Evolutionary conservation across 139 green algal species (phyloP).

Genomic region (Yamagishiella unicocca): DNA sequence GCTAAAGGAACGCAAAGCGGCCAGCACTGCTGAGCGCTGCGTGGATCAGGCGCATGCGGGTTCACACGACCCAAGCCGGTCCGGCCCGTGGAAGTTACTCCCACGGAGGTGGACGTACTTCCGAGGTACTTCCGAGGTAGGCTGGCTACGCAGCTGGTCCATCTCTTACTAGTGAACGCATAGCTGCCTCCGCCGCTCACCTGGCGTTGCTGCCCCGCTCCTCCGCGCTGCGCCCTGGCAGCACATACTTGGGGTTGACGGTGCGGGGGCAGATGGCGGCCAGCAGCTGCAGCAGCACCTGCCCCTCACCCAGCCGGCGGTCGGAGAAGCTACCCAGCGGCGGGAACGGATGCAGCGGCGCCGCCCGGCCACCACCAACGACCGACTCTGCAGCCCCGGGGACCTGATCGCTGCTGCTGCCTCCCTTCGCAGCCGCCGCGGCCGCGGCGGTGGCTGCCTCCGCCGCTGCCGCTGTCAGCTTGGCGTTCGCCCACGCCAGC

Average conservation of each 20-base stretch:
- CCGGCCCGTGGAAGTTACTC: too few species aligned
- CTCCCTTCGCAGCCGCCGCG: neutral
- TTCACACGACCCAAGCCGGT: too few species aligned
- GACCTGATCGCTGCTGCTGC: neutral
- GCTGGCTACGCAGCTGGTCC: too few species aligned
- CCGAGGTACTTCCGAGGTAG: too few species aligned
- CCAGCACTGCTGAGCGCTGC: too few species aligned
- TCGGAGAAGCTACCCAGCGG: slow-evolving; percentile 35
- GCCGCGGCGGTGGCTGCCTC: neutral
- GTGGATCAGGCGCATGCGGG: too few species aligned
- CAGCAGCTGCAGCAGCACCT: slow-evolving; percentile 65
- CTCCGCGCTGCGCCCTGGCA: slow-evolving; percentile 34
- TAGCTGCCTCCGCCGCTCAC: neutral
- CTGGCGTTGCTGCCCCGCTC: slow-evolving; percentile 66
- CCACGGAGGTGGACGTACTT: too few species aligned
- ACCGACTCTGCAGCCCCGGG: neutral
- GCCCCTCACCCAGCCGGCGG: slow-evolving; percentile 32
- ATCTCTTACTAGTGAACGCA: too few species aligned
- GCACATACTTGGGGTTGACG: slow-evolving; percentile 55
- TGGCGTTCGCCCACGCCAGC: slow-evolving; percentile 41
- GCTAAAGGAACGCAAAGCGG: too few species aligned
- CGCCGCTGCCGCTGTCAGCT: neutral
- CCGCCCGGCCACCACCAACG: neutral
- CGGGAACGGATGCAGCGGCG: neutral
- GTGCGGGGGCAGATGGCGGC: slow-evolving; percentile 55